Evolutionary conservation across 1,284 basidiomycete species (phyloP).

Genomic region (Agroathelia rolfsii): DNA sequence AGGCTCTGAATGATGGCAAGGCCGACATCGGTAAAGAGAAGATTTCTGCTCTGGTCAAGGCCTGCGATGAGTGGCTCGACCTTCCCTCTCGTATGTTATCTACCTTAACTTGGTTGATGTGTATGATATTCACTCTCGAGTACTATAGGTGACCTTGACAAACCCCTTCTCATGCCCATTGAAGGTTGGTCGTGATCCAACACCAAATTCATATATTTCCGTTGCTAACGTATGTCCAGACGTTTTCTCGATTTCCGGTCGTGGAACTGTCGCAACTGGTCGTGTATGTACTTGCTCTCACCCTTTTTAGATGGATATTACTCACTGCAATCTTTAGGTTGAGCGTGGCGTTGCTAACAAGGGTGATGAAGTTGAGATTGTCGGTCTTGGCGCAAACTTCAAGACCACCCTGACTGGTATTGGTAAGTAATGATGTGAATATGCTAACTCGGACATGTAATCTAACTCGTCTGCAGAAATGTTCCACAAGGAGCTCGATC

Average conservation of each 20-base stretch:
- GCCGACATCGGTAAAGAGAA: slow-evolving; percentile 75
- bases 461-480: slow-evolving; percentile 55
- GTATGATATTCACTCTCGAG: slow-evolving; percentile 6
- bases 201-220: neutral
- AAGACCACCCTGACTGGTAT: slow-evolving; percentile 97
- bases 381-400: slow-evolving; percentile 77
- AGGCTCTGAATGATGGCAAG: slow-evolving; percentile 84
- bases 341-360: slow-evolving; percentile 93
- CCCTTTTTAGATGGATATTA: neutral
- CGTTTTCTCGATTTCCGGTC: slow-evolving; percentile 96
- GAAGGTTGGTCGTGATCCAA: slow-evolving; percentile 44
- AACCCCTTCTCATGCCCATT: slow-evolving; percentile 94
- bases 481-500: slow-evolving; percentile 99
- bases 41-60: slow-evolving; percentile 78
- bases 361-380: slow-evolving; percentile 89
- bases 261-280: slow-evolving; percentile 97
- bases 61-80: slow-evolving; percentile 94
- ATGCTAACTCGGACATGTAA: slow-evolving; percentile 4
- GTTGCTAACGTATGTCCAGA: slow-evolving; percentile 34
- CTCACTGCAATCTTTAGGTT: slow-evolving; percentile 38
- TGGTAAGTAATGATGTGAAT: slow-evolving; percentile 37
- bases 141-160: slow-evolving; percentile 80
- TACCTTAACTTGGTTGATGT: neutral
- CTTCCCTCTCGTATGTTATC: slow-evolving; percentile 74
- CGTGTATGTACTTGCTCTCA: slow-evolving; percentile 39